These are phyloP conservation scores for Astrothelium subdiscretum DNA, from an alignment of 495 filamentous ascomycete genomes.

Conservation along the genomic window DNA sequence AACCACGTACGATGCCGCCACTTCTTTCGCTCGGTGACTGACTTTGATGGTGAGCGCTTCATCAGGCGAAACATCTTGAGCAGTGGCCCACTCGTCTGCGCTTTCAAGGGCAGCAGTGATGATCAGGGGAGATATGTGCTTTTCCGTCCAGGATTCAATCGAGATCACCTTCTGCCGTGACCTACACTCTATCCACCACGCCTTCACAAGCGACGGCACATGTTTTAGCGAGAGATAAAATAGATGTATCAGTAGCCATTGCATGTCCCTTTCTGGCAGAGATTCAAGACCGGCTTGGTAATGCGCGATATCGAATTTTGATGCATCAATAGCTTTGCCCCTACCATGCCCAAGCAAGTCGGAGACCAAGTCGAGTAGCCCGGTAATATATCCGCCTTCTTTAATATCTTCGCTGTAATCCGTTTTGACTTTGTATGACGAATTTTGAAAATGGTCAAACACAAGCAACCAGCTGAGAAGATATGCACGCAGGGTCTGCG, in stretches of 20 bases:
- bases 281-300: constrained; percentile 53
- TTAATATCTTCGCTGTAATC: constrained; percentile 70
- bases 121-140: constrained; percentile 72
- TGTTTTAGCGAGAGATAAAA: constrained; percentile 72
- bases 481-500: constrained; percentile 52
- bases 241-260: constrained; percentile 75
- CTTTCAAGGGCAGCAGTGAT: constrained; percentile 58
- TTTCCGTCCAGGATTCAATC: constrained; percentile 71
- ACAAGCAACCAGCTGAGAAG: constrained; percentile 85
- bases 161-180: constrained; percentile 64
- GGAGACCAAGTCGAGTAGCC: constrained; percentile 66
- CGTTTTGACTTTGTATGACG: constrained; percentile 66
- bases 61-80: constrained; percentile 19
- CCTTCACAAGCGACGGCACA: constrained; percentile 63
- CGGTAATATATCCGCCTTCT: constrained; percentile 53
- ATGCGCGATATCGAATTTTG: constrained; percentile 52
- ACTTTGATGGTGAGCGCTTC: constrained; percentile 63
- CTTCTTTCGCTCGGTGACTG: constrained; percentile 53
- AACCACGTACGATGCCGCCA: constrained; percentile 70
- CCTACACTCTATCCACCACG: constrained; percentile 72
- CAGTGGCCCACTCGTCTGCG: constrained; percentile 56
- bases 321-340: constrained; percentile 56
- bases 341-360: constrained; percentile 66
- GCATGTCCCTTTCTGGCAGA: constrained; percentile 51
- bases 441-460: constrained; percentile 70